Evolutionary conservation across 768 basidiomycete species (phyloP).

Genomic region (Russula lepida): DNA sequence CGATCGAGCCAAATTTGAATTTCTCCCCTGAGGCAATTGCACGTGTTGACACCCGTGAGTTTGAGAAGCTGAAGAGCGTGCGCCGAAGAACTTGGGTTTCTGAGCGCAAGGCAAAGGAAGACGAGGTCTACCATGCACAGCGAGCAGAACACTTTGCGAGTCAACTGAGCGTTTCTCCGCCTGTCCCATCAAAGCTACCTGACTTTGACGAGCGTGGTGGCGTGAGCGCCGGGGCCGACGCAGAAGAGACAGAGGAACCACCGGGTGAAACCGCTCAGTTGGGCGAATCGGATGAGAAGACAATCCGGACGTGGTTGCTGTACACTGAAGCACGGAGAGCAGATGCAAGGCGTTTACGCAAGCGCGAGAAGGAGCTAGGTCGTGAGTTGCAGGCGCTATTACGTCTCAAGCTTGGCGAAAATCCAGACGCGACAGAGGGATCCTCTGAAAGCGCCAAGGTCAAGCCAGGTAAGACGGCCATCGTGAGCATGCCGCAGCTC

Average conservation of each 20-base stretch:
- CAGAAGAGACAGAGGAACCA: conserved; percentile 30
- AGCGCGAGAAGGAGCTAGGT: conserved; percentile 45
- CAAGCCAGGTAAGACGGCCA: conserved; percentile 11
- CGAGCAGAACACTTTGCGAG: conserved; percentile 17
- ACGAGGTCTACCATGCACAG: conserved; percentile 13
- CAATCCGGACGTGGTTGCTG: conserved; percentile 28
- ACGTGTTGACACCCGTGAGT: conserved; percentile 12
- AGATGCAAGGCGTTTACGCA: conserved; percentile 39
- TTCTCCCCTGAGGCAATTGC: conserved; percentile 8
- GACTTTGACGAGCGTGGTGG: conserved; percentile 27
- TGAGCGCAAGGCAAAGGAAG: conserved; percentile 21
- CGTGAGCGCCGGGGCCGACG: conserved; percentile 26
- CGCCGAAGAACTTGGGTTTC: conserved; percentile 17
- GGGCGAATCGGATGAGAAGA: conserved; percentile 17
- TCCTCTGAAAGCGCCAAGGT: neutral
- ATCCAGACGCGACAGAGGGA: conserved; percentile 21
- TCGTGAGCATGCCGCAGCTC: conserved; percentile 33
- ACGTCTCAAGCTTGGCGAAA: conserved; percentile 42
- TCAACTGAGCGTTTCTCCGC: conserved; percentile 15
- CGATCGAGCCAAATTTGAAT: conserved; percentile 17
- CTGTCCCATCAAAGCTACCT: conserved; percentile 17
- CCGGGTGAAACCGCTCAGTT: conserved; percentile 29
- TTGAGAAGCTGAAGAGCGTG: conserved; percentile 15
- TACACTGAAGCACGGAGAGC: conserved; percentile 25
- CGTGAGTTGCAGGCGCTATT: conserved; percentile 50